Percentiles rank a stretch among this genome's conserved stretches.
Evolutionary conservation across 2,329 filamentous ascomycete species (phyloP).

Genomic region (Hypoxylon sp.): DNA sequence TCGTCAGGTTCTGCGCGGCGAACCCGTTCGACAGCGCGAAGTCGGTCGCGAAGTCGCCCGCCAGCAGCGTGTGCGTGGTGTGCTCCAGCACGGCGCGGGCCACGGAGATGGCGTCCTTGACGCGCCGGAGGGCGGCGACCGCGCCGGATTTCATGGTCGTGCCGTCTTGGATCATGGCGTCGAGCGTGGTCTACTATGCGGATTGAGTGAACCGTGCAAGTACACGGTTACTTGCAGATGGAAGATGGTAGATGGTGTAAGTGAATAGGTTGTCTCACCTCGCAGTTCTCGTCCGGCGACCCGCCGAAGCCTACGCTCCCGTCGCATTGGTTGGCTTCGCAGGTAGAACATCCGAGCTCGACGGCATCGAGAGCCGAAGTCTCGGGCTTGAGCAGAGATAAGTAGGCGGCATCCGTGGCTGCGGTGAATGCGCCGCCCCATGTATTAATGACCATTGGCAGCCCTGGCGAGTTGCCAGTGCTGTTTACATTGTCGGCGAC

Average conservation of each 20-base stretch:
- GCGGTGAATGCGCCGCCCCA: slow-evolving; percentile 65
- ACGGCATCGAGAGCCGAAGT: slow-evolving; percentile 63
- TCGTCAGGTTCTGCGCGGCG: slow-evolving; percentile 57
- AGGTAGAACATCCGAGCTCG: slow-evolving; percentile 63
- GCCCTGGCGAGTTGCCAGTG: slow-evolving; percentile 50
- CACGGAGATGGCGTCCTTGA: slow-evolving; percentile 62
- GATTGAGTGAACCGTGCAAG: too few species aligned
- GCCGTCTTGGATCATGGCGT: slow-evolving; percentile 70
- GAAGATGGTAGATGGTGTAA: too few species aligned
- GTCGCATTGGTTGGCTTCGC: slow-evolving; percentile 65
- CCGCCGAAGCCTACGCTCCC: slow-evolving; percentile 66
- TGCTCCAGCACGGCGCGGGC: slow-evolving; percentile 64
- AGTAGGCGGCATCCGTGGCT: slow-evolving; percentile 64
- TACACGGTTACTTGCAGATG: too few species aligned
- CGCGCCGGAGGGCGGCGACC: slow-evolving; percentile 62
- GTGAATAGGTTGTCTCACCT: slow-evolving; percentile 46
- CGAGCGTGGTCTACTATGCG: slow-evolving; percentile 61
- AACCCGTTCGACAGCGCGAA: slow-evolving; percentile 67
- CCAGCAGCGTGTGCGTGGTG: slow-evolving; percentile 64
- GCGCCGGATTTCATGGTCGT: slow-evolving; percentile 64
- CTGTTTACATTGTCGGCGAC: slow-evolving; percentile 9
- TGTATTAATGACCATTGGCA: slow-evolving; percentile 66
- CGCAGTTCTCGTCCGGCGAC: slow-evolving; percentile 66
- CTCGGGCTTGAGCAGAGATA: slow-evolving; percentile 49
- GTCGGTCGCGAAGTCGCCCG: slow-evolving; percentile 64